These are phyloP conservation scores for Euryodendron excelsum DNA, from an alignment of 148 eudicot species.

Conservation along the genomic window DNA sequence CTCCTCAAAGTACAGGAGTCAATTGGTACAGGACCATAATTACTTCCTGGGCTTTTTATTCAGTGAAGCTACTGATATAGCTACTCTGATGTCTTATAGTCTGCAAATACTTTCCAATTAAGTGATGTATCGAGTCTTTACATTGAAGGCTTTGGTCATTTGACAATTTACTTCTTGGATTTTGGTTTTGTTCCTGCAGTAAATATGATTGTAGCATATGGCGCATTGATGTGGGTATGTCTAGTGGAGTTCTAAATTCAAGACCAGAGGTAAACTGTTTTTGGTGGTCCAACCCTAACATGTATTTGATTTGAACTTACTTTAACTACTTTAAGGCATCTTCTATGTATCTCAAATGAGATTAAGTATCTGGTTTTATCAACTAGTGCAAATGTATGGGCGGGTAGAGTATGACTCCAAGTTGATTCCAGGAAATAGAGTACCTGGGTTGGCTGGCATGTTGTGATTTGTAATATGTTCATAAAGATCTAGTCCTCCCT, in stretches of 20 bases:
- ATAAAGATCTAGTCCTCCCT: neutral
- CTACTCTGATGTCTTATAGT: neutral
- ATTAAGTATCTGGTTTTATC: neutral
- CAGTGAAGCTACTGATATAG: neutral
- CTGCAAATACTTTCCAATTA: neutral
- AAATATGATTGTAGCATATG: conserved; percentile 81
- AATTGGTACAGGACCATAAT: conserved; percentile 60
- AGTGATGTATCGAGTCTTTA: neutral
- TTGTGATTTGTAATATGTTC: neutral
- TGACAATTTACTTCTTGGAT: neutral
- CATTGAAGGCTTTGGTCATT: neutral
- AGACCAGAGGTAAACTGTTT: conserved; percentile 70
- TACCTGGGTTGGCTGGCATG: too few species aligned
- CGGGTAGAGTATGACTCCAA: neutral
- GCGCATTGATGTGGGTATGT: conserved; percentile 99
- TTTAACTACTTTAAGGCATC: neutral
- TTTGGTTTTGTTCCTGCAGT: conserved; percentile 38
- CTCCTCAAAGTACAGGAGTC: conserved; percentile 82
- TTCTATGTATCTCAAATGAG: neutral
- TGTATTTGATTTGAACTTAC: neutral
- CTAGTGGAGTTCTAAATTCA: conserved; percentile 92
- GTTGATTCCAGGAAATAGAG: neutral
- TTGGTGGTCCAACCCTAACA: conserved; percentile 1
- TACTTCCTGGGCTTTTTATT: neutral
- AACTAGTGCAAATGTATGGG: neutral